Base-by-base conservation (phyloP, 2,329 filamentous ascomycete species). In the Emmonsia crescens region DNA sequence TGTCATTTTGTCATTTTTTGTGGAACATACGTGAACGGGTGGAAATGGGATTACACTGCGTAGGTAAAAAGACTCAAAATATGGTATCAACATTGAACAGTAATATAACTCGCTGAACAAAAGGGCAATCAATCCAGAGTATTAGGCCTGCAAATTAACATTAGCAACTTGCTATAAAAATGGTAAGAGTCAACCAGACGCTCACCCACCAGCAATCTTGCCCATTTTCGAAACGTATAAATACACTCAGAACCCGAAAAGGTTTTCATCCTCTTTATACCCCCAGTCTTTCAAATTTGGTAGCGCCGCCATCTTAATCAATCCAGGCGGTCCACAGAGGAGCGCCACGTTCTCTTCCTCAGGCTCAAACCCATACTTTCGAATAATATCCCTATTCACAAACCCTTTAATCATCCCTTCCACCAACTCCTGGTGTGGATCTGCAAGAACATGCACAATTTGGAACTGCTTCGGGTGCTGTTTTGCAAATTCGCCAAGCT, bases 281-380 rank as follows among this genome's bases (percentile, higher is more conserved):
- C 78, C 77, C 76, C 74, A 77, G 49, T 76, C 69, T 65, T 69
- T 76, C 69, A 83, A 65, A 2, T 59, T 48, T n/a, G 79, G 80
- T 67, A 82, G 65, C 1, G 75, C 80, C n/a, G 77, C 78, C 66
- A 79, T 80, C 66, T 79, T 75, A 58, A 83, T 81, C 77, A 82
- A 78, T 1, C 72, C 71, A 5, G 78, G 78, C 44, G 79, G 79
- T 0, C 81, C 79, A 66, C 79, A 83, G 44, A 82, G 66, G 38
- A 83, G 77, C 3, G 75, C 76, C 1, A 77, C 77, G 29, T 69
- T 76, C 2, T 70, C 71, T 44, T 78, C 70, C 0, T 63, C 70
- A 0, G 80, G 79, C 52, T 69, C 63, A 66, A 80, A 82, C 36
- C 78, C 64, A 56, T 68, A 69, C 58, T 75, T 64, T 66, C 73